Conservation (phyloP, 2,329 filamentous ascomycete genomes). For the Claviceps sp. region DNA sequence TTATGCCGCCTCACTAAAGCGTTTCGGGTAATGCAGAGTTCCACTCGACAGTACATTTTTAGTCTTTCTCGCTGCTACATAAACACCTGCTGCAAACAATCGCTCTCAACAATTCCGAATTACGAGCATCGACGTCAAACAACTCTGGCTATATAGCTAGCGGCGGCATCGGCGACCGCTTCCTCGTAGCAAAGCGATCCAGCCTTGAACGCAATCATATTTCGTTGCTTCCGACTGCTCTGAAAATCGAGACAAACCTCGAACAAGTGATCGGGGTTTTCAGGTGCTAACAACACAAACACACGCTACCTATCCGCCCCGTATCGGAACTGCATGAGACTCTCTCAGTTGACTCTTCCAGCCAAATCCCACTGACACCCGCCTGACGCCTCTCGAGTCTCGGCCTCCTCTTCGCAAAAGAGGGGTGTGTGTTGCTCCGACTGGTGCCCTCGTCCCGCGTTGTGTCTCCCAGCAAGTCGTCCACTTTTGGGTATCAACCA, state of each 20-base stretch:
- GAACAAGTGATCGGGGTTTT: not conserved
- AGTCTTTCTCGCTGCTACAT: not conserved
- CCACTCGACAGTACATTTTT: not conserved
- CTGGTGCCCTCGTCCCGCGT: not conserved
- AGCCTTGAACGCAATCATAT: not conserved
- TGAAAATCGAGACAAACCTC: not conserved
- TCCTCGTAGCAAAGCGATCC: not conserved
- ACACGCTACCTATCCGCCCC: not conserved
- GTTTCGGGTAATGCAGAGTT: too few relatives aligned
- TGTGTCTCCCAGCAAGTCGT: not conserved
- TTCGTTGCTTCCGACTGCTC: not conserved
- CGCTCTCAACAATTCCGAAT: not conserved
- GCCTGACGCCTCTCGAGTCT: not conserved
- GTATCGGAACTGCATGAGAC: not conserved
- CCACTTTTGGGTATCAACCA: constrained; percentile 7
- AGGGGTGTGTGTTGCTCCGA: not conserved
- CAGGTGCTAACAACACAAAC: not conserved
- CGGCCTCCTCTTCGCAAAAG: not conserved
- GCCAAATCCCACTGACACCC: not conserved
- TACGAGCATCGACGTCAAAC: not conserved
- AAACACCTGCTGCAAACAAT: not conserved
- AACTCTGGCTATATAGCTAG: not conserved
- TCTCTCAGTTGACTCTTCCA: not conserved
- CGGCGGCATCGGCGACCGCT: not conserved
- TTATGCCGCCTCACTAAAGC: too few relatives aligned